Evolutionary conservation across 768 basidiomycete genomes (phyloP).

Genomic region (Podaxis sp.): DNA sequence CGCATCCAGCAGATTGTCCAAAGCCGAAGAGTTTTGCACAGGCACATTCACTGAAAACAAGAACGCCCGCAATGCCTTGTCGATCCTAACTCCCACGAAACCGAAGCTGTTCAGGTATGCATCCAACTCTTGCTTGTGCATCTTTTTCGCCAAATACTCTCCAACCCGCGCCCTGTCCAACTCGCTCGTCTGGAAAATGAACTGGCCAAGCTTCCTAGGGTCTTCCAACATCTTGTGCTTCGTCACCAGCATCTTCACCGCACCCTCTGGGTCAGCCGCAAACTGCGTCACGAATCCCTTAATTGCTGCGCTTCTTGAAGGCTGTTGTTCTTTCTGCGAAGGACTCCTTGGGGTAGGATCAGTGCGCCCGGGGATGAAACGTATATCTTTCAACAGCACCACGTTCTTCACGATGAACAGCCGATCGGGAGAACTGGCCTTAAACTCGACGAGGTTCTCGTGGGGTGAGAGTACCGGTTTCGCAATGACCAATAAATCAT

Average conservation of each 20-base stretch:
- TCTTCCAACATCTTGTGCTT: constrained; percentile 64
- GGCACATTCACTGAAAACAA: constrained; percentile 67
- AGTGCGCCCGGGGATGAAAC: constrained; percentile 68
- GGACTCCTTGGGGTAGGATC: constrained; percentile 50
- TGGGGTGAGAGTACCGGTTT: constrained; percentile 81
- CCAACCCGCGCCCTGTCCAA: constrained; percentile 83
- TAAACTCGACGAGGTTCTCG: constrained; percentile 58
- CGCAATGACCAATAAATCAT: constrained; percentile 88
- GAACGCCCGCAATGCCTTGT: constrained; percentile 89
- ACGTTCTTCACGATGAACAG: constrained; percentile 90
- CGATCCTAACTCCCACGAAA: constrained; percentile 79
- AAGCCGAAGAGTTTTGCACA: constrained; percentile 37
- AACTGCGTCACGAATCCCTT: constrained; percentile 80
- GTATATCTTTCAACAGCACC: constrained; percentile 70
- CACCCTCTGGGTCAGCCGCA: constrained; percentile 74
- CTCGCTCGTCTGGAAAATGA: constrained; percentile 80
- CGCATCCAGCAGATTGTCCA: constrained; percentile 76
- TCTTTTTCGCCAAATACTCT: constrained; percentile 74
- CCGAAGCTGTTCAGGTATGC: constrained; percentile 88
- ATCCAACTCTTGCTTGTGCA: constrained; percentile 74
- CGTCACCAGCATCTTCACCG: constrained; percentile 68
- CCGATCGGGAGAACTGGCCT: constrained; percentile 63
- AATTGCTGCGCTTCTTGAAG: constrained; percentile 40
- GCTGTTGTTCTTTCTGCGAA: constrained; percentile 48
- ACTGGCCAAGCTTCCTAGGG: constrained; percentile 69